Percentiles rank a stretch among this genome's conserved stretches.
Evolutionary conservation across 306 rosid species (phyloP).

Genomic region (Ceratonia siliqua): DNA sequence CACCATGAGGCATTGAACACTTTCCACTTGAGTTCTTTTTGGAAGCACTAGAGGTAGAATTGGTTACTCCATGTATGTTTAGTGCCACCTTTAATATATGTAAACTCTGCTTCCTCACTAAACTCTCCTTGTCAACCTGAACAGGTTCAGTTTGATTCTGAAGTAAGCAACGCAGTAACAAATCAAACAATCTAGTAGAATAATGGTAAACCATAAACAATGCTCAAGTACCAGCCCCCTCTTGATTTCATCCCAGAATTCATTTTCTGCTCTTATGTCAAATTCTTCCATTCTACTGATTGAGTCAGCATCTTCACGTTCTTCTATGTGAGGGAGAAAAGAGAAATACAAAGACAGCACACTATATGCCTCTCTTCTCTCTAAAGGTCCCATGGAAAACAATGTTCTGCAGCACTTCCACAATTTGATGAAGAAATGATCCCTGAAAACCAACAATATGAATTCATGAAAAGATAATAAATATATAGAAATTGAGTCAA

Average conservation of each 20-base stretch:
- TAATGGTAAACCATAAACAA: conserved; percentile 2
- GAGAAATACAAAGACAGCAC: conserved; percentile 75
- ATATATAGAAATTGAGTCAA: conserved; percentile 23
- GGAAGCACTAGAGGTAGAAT: conserved; percentile 40
- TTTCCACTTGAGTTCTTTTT: conserved; percentile 37
- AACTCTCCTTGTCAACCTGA: conserved; percentile 85
- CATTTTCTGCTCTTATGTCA: conserved; percentile 68
- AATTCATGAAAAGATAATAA: conserved; percentile 33
- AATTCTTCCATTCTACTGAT: conserved; percentile 42
- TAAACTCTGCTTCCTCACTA: conserved; percentile 86
- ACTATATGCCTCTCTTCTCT: conserved; percentile 86
- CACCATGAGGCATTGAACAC: conserved; percentile 42
- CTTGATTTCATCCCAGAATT: conserved; percentile 84
- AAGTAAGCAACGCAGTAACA: conserved; percentile 30
- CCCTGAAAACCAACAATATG: conserved; percentile 61
- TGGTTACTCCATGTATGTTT: conserved; percentile 39
- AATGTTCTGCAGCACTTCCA: conserved; percentile 83
- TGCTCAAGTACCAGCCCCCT: conserved; percentile 75
- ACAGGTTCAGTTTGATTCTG: conserved; percentile 31
- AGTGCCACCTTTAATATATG: conserved; percentile 68
- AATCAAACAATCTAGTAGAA: conserved; percentile 32
- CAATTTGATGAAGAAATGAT: conserved; percentile 56
- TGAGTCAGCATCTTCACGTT: conserved; percentile 46
- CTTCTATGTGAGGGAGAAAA: conserved; percentile 53
- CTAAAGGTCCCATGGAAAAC: conserved; percentile 71